Evolutionary conservation across 2,329 filamentous ascomycete genomes (phyloP).

Genomic region (Albifimbria verrucaria): DNA sequence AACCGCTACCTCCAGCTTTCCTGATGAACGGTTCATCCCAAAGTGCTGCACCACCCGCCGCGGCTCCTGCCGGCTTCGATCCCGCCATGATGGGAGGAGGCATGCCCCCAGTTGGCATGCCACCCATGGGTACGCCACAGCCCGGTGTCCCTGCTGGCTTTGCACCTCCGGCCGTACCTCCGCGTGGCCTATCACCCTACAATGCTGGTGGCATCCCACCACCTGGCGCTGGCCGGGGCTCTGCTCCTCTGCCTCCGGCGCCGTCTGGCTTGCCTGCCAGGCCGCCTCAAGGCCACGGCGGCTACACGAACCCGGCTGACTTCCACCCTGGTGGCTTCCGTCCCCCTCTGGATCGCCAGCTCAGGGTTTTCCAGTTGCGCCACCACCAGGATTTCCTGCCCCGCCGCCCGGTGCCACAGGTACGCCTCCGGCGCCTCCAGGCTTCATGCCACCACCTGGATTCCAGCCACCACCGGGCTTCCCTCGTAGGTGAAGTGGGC

Average conservation of each 20-base stretch:
- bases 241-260: slow-evolving; percentile 42
- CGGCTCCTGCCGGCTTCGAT: slow-evolving; percentile 30
- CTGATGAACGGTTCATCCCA: slow-evolving; percentile 37
- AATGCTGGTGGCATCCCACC: slow-evolving; percentile 20
- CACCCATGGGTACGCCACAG: slow-evolving; percentile 24
- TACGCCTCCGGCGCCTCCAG: slow-evolving; percentile 37
- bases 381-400: slow-evolving; percentile 37
- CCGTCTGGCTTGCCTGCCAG: slow-evolving; percentile 49
- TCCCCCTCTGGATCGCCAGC: slow-evolving; percentile 34
- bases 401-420: slow-evolving; percentile 30
- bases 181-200: slow-evolving; percentile 31
- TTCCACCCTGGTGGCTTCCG: slow-evolving; percentile 43
- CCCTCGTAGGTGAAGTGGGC: slow-evolving; percentile 27
- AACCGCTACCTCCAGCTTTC: slow-evolving; percentile 72
- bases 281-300: slow-evolving; percentile 43
- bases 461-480: slow-evolving; percentile 46
- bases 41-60: slow-evolving; percentile 15
- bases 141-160: slow-evolving; percentile 35
- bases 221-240: slow-evolving; percentile 25
- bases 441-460: slow-evolving; percentile 38
- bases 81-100: slow-evolving; percentile 24
- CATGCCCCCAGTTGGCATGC: slow-evolving; percentile 15
- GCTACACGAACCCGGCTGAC: slow-evolving; percentile 44
- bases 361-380: slow-evolving; percentile 35
- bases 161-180: slow-evolving; percentile 24